Evolutionary conservation across 179 eudicot species (phyloP).

Genomic region (Gypsophila paniculata): DNA sequence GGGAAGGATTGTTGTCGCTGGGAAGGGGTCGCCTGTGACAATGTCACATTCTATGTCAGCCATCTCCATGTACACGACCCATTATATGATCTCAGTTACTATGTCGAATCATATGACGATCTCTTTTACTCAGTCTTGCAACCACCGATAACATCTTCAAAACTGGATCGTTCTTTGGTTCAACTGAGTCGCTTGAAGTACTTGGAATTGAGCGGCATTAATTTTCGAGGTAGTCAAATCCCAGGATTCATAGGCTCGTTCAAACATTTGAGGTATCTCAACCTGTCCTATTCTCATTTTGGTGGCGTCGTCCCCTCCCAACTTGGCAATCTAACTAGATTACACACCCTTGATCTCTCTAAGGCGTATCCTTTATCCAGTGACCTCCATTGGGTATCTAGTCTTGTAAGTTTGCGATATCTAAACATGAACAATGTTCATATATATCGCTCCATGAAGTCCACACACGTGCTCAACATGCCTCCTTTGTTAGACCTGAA

Average conservation of each 20-base stretch:
- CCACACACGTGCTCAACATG: slow-evolving; percentile 18
- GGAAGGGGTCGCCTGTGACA: slow-evolving; percentile 12
- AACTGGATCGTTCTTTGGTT: slow-evolving; percentile 16
- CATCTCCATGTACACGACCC: not conserved
- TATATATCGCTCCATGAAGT: not conserved
- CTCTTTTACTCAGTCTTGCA: too few species aligned
- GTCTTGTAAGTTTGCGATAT: slow-evolving; percentile 12
- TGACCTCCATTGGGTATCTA: slow-evolving; percentile 19
- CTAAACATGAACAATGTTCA: slow-evolving; percentile 4
- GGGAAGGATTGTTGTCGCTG: slow-evolving; percentile 6
- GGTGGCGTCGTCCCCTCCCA: slow-evolving; percentile 24
- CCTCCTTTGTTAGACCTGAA: slow-evolving; percentile 19
- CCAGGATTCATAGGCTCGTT: slow-evolving; percentile 31
- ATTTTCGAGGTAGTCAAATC: slow-evolving; percentile 18
- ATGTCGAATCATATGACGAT: too few species aligned
- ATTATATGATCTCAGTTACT: not conserved
- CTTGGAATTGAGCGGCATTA: slow-evolving; percentile 35
- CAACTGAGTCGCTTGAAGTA: slow-evolving; percentile 21
- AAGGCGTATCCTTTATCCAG: not conserved
- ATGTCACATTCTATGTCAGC: slow-evolving; percentile 4
- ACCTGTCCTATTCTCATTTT: slow-evolving; percentile 21
- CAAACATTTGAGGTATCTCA: slow-evolving; percentile 26
- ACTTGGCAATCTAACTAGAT: slow-evolving; percentile 27
- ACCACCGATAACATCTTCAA: not conserved
- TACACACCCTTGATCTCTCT: slow-evolving; percentile 27